phyloP scores from a whole-genome alignment of 2,329 filamentous ascomycete genomes.

The Neocucurbitaria cava region DNA sequence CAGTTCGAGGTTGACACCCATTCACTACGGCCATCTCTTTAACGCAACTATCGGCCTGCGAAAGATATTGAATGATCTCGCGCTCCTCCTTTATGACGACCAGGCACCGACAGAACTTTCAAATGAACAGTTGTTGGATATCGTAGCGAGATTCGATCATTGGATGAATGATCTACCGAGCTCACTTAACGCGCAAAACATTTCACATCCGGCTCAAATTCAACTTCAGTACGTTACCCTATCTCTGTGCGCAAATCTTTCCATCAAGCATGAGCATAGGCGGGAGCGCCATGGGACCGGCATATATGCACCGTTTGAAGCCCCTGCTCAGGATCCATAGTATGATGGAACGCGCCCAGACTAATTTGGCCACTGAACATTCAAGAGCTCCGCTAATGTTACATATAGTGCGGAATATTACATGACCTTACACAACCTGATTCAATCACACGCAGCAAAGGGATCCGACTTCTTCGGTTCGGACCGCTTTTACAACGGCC shows the following conservation, averaged over 20 bases:
- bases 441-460: background rate
- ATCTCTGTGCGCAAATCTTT: background rate
- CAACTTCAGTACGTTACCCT: background rate
- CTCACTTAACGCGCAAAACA: background rate
- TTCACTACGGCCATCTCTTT: background rate
- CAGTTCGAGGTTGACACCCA: background rate
- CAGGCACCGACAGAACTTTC: background rate
- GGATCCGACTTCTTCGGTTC: background rate
- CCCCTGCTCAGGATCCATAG: too few species aligned
- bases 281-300: too few species aligned
- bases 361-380: too few species aligned
- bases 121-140: background rate
- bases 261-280: background rate
- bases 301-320: too few species aligned
- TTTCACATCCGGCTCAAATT: background rate
- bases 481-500: background rate
- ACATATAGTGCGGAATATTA: background rate
- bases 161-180: background rate
- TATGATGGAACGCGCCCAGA: too few species aligned
- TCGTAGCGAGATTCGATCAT: background rate
- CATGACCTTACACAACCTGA: background rate
- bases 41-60: background rate
- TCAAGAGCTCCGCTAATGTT: background rate
- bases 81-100: background rate
- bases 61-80: background rate